Evolutionary conservation across 2,329 filamentous ascomycete genomes (phyloP).

Genomic region (Aspergillus candidus): DNA sequence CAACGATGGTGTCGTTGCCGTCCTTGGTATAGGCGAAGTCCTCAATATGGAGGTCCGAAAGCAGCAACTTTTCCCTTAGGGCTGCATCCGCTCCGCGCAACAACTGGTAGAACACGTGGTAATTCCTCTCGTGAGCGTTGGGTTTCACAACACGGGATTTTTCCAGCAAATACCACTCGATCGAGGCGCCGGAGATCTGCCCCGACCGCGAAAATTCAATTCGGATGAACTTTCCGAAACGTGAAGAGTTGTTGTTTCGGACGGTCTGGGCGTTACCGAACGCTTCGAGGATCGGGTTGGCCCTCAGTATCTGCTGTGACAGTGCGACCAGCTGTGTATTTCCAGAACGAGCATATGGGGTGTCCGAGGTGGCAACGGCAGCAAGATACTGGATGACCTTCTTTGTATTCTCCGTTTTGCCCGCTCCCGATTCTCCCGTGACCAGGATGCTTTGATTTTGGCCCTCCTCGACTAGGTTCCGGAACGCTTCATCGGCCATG

Average conservation of each 20-base stretch:
- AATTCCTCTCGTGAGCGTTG: conserved; percentile 84
- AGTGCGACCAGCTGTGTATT: conserved; percentile 70
- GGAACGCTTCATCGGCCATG: conserved; percentile 93
- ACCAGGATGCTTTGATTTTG: conserved; percentile 96
- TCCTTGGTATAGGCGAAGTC: conserved; percentile 89
- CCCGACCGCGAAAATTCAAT: conserved; percentile 88
- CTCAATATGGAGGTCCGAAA: conserved; percentile 68
- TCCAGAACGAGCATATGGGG: conserved; percentile 54
- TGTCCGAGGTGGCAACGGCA: conserved; percentile 82
- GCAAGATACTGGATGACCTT: conserved; percentile 99
- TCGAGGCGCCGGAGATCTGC: conserved; percentile 90
- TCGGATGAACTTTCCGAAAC: conserved; percentile 97
- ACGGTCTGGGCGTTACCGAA: conserved; percentile 98
- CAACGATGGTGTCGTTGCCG: conserved; percentile 85
- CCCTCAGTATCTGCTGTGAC: conserved; percentile 90
- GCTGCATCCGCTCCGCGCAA: conserved; percentile 71
- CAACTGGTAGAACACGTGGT: conserved; percentile 96
- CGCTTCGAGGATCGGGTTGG: conserved; percentile 94
- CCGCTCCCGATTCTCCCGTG: conserved; percentile 94
- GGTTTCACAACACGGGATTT: conserved; percentile 95
- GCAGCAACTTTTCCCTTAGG: conserved; percentile 69
- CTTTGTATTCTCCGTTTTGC: conserved; percentile 98
- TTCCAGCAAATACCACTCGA: conserved; percentile 96
- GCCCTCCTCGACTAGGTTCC: conserved; percentile 90
- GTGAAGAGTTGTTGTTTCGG: conserved; percentile 95